Percentiles rank a stretch among this genome's conserved stretches.
Conservation (phyloP, 1,139 yeast genomes). For the Protomyces inouyei region DNA sequence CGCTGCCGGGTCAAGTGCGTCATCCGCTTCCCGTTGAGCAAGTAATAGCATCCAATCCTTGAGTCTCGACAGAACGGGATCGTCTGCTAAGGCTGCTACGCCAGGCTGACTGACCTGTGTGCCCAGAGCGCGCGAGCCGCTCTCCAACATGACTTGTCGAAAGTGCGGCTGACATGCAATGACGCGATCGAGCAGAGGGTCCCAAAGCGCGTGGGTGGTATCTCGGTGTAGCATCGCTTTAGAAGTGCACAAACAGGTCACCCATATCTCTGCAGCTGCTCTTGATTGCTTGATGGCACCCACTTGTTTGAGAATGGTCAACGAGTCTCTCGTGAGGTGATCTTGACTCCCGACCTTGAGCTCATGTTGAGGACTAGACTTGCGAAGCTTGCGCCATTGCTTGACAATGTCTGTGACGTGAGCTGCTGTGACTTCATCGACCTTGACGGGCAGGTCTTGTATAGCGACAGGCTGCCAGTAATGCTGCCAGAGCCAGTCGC, state of each 20-base stretch:
- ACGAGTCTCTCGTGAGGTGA: neutral
- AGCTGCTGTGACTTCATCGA: neutral
- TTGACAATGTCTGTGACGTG: neutral
- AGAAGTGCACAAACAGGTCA: neutral
- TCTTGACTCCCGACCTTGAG: conserved; percentile 10
- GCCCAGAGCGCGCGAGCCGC: conserved; percentile 7
- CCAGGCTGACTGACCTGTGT: neutral
- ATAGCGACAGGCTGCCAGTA: conserved; percentile 56
- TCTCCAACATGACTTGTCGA: neutral
- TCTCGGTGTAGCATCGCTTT: conserved; percentile 8
- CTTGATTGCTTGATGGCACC: neutral
- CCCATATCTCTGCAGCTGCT: neutral
- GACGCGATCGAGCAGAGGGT: conserved; percentile 14
- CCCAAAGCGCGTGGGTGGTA: neutral
- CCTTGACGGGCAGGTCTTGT: neutral
- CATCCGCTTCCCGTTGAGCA: neutral
- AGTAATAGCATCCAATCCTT: conserved; percentile 1
- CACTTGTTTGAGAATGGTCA: conserved; percentile 4
- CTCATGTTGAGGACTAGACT: neutral
- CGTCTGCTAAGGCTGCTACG: neutral
- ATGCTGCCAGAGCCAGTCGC: conserved; percentile 67
- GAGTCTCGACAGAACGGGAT: neutral
- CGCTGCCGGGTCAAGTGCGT: neutral
- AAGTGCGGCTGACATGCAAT: neutral
- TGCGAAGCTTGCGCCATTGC: conserved; percentile 17